Evolutionary conservation across 2,329 filamentous ascomycete genomes (phyloP).

Genomic region (Sclerotinia subarctica): DNA sequence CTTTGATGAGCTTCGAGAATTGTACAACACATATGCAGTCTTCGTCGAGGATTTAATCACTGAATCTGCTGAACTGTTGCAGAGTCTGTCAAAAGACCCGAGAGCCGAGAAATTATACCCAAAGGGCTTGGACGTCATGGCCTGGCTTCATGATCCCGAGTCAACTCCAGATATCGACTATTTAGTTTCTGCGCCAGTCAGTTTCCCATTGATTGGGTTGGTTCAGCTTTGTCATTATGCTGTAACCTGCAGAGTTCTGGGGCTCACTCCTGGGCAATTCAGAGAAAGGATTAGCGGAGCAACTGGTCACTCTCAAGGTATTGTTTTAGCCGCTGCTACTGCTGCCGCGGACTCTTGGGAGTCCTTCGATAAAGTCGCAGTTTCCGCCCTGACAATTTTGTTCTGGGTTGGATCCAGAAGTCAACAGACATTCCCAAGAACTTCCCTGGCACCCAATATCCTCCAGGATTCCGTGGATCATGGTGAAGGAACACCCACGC

Average conservation of each 20-base stretch:
- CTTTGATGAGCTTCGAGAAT: conserved; percentile 91
- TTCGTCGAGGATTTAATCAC: conserved; percentile 85
- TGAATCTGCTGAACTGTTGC: conserved; percentile 80
- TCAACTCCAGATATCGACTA: conserved; percentile 92
- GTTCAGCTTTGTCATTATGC: conserved; percentile 95
- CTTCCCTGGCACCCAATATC: conserved; percentile 85
- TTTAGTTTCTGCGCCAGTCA: conserved; percentile 89
- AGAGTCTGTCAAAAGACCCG: conserved; percentile 76
- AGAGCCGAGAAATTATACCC: conserved; percentile 92
- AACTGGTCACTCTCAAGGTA: conserved; percentile 94
- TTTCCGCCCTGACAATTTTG: conserved; percentile 81
- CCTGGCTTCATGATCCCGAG: conserved; percentile 87
- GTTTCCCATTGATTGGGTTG: conserved; percentile 90
- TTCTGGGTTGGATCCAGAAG: conserved; percentile 99
- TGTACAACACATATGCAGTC: conserved; percentile 86
- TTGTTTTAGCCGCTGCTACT: conserved; percentile 89
- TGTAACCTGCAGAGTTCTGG: conserved; percentile 88
- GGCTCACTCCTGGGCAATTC: conserved; percentile 83
- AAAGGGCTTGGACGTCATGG: conserved; percentile 93
- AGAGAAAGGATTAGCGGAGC: conserved; percentile 81
- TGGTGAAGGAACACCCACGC: conserved; percentile 91
- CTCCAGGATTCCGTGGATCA: conserved; percentile 91
- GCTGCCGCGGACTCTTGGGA: conserved; percentile 92
- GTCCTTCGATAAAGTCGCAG: conserved; percentile 76
- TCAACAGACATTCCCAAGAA: conserved; percentile 94